Conservation (phyloP, 1,139 yeast genomes). For the Candida sojae region DNA sequence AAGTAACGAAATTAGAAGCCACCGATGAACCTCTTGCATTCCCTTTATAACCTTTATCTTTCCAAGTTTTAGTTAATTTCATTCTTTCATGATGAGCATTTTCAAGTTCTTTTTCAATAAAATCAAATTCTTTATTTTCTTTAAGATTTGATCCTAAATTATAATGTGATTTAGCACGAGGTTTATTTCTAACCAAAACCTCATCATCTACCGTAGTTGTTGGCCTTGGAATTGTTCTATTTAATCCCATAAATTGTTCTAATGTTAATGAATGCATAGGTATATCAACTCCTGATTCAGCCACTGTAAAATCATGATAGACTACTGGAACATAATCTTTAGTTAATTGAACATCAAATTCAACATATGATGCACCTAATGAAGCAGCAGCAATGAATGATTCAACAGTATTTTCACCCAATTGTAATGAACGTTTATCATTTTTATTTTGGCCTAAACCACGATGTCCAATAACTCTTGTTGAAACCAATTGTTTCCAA, state of each 20-base stretch:
- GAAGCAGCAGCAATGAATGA: conserved; percentile 97
- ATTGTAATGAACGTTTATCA: conserved; percentile 74
- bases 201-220: conserved; percentile 41
- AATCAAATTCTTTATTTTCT: conserved; percentile 28
- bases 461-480: conserved; percentile 94
- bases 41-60: conserved; percentile 85
- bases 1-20: conserved; percentile 89
- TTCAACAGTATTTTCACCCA: conserved; percentile 95
- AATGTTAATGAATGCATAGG: conserved; percentile 93
- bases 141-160: conserved; percentile 24
- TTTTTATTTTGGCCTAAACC: conserved; percentile 88
- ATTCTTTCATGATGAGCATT: conserved; percentile 61
- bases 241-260: conserved; percentile 82
- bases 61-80: conserved; percentile 86
- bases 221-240: conserved; percentile 21
- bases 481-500: conserved; percentile 88
- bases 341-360: conserved; percentile 96
- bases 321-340: conserved; percentile 91
- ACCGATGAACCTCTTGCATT: conserved; percentile 87
- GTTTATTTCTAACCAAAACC: conserved; percentile 36
- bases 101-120: conserved; percentile 38
- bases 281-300: conserved; percentile 94
- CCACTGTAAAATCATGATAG: conserved; percentile 92
- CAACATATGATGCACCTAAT: conserved; percentile 89
- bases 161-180: conserved; percentile 42